Conservation (phyloP, 768 basidiomycete genomes). For the Grammothele lineata region DNA sequence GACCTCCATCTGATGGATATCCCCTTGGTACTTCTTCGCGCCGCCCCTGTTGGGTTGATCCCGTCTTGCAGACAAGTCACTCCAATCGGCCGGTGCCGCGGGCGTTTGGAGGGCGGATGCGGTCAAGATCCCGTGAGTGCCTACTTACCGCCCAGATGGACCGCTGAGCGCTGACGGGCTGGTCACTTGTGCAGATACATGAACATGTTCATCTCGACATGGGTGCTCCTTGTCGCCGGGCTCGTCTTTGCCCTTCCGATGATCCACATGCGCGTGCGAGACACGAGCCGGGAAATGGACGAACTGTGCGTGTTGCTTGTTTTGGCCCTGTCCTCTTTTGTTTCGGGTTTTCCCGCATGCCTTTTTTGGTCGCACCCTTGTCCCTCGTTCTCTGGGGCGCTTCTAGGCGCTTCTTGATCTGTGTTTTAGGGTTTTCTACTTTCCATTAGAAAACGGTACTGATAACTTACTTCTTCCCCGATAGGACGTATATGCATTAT, state of each 20-base stretch:
- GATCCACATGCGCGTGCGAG: slow-evolving; percentile 66
- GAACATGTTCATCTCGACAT: slow-evolving; percentile 71
- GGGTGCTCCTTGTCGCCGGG: slow-evolving; percentile 64
- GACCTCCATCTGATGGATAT: not conserved
- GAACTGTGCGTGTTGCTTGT: slow-evolving; percentile 9
- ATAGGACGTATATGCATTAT: slow-evolving; percentile 5
- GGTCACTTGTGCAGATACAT: slow-evolving; percentile 40
- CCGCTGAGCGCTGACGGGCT: not conserved
- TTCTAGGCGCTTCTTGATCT: not conserved
- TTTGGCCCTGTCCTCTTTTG: too few species aligned
- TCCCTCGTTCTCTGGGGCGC: not conserved
- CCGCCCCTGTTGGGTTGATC: too few species aligned
- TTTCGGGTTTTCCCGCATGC: not conserved
- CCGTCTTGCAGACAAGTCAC: slow-evolving; percentile 49
- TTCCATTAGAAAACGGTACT: too few species aligned
- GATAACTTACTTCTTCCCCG: too few species aligned
- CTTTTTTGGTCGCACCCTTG: not conserved
- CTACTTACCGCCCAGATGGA: not conserved
- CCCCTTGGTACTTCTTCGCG: too few species aligned
- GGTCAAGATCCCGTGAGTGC: slow-evolving; percentile 52
- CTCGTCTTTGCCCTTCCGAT: slow-evolving; percentile 67
- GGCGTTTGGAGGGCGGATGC: slow-evolving; percentile 72
- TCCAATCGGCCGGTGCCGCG: slow-evolving; percentile 75
- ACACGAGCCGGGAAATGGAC: slow-evolving; percentile 41
- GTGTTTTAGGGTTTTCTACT: not conserved